Evolutionary conservation across 1,284 basidiomycete species (phyloP).

Genomic region (Leccinum subspadiceum): DNA sequence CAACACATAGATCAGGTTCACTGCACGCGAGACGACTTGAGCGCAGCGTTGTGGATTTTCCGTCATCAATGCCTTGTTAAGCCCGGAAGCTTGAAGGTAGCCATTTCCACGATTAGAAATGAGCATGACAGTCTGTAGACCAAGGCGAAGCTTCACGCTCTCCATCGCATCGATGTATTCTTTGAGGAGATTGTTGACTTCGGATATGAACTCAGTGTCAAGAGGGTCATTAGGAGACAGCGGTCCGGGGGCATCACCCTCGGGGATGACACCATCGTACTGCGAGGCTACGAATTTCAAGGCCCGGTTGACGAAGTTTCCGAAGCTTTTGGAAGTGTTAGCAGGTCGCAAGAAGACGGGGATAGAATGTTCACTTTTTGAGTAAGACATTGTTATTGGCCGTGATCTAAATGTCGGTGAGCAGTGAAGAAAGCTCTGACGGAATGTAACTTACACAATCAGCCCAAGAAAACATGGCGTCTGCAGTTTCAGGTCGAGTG

Average conservation of each 20-base stretch:
- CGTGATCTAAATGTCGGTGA: conserved; percentile 55
- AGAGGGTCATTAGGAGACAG: conserved; percentile 65
- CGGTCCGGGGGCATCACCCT: conserved; percentile 67
- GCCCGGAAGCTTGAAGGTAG: conserved; percentile 89
- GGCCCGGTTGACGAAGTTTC: conserved; percentile 96
- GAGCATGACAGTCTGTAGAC: conserved; percentile 86
- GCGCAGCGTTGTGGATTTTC: conserved; percentile 84
- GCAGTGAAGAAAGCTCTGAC: not conserved
- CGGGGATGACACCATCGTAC: conserved; percentile 80
- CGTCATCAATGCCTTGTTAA: conserved; percentile 88
- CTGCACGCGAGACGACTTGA: conserved; percentile 84
- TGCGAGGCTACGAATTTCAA: conserved; percentile 92
- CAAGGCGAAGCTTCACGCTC: conserved; percentile 84
- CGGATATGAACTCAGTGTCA: conserved; percentile 78
- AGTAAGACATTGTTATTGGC: conserved; percentile 94
- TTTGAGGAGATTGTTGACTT: conserved; percentile 78
- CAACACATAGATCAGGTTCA: conserved; percentile 93
- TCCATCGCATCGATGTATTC: conserved; percentile 92
- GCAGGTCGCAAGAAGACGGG: conserved; percentile 3
- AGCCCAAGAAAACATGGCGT: conserved; percentile 96
- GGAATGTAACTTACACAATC: conserved; percentile 66
- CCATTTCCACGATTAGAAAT: conserved; percentile 92
- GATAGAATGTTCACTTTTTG: conserved; percentile 68
- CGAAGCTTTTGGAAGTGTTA: conserved; percentile 60
- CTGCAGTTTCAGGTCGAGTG: conserved; percentile 90